Conservation (phyloP, 208 protist species). For the Trypanosoma melophagium region DNA sequence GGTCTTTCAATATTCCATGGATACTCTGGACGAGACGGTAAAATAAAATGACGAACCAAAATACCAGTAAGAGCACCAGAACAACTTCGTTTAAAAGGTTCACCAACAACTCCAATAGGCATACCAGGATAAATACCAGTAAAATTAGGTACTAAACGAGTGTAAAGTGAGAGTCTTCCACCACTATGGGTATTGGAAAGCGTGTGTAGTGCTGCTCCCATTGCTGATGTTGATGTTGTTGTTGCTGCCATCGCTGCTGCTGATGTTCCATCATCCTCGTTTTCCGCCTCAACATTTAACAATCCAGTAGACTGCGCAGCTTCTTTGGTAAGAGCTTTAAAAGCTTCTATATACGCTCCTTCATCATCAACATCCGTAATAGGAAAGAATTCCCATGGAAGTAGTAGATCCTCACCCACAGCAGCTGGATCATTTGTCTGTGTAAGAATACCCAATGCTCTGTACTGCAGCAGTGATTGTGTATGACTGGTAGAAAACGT, state of each 20-base stretch:
- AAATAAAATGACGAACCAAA: constrained; percentile 66
- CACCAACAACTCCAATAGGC: constrained; percentile 76
- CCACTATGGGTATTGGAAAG: neutral
- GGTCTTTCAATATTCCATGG: constrained; percentile 63
- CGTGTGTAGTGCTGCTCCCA: too few species aligned
- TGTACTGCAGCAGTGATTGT: constrained; percentile 19
- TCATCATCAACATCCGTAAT: constrained; percentile 72
- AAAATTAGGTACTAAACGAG: constrained; percentile 49
- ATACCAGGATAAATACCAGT: constrained; percentile 84
- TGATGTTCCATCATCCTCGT: constrained; percentile 31
- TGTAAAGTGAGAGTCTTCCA: constrained; percentile 65
- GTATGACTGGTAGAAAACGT: neutral
- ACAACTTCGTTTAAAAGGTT: constrained; percentile 72
- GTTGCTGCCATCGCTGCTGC: constrained; percentile 13
- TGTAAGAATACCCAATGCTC: constrained; percentile 77
- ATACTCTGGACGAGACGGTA: constrained; percentile 56
- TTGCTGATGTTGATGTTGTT: neutral
- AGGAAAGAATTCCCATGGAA: constrained; percentile 85
- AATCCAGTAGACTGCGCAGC: constrained; percentile 12
- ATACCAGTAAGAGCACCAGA: constrained; percentile 74
- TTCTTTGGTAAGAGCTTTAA: constrained; percentile 51
- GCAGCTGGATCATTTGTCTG: constrained; percentile 49
- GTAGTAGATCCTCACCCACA: constrained; percentile 32
- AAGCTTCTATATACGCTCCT: constrained; percentile 40
- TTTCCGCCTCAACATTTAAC: constrained; percentile 26